Evolutionary conservation across 2,329 filamentous ascomycete species (phyloP), one percentile per base, ranked within the genome.

Genomic region (Botrytis paeoniae): DNA sequence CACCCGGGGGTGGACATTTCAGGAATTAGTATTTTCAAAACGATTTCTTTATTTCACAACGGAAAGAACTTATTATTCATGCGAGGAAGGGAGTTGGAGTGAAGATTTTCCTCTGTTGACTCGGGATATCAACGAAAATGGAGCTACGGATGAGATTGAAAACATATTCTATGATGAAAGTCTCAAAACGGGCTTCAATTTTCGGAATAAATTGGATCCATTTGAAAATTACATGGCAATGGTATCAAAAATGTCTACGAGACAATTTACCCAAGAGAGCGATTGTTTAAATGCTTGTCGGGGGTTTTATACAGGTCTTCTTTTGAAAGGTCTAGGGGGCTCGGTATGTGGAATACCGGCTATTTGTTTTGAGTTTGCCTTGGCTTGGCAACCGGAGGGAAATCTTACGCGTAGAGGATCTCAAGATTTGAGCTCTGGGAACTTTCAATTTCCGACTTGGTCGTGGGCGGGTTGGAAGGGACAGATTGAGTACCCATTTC

Each of bases 31-130:
- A 1, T 72, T 80, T 4, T 73, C 78, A 18, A 60, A 43, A 29
- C 71, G 79, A 25, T 75, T 69, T 4, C 18, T 79, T 2, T 75
- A 76, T 51, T 78, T 78, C 70, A 75, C 74, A 0, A 22, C 72
- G 22, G 61, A 59, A 20, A 54, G 77, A 20, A 54, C 77, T 25
- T 76, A 76, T 57, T 80, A 77, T 77, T 76, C 79, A 59, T 80
- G 79, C 8, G 72, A 61, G 14, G 59, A 65, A 20, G 63, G 43
- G 2, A 66, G 22, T n/a, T 66, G 63, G 63, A 66, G 63, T 29
- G 63, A 66, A 18, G 43, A 66, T 51, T 51, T 66, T 51, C 32
- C 43, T 16, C 35, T 66, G 16, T n/a, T 25, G 20, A 37, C n/a
- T 12, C 8, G 4, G 5, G 1, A n/a, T 10, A 2, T n/a, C 29